phyloP scores from a whole-genome alignment of 1,139 yeast genomes.

The Eremothecium coryli region DNA sequence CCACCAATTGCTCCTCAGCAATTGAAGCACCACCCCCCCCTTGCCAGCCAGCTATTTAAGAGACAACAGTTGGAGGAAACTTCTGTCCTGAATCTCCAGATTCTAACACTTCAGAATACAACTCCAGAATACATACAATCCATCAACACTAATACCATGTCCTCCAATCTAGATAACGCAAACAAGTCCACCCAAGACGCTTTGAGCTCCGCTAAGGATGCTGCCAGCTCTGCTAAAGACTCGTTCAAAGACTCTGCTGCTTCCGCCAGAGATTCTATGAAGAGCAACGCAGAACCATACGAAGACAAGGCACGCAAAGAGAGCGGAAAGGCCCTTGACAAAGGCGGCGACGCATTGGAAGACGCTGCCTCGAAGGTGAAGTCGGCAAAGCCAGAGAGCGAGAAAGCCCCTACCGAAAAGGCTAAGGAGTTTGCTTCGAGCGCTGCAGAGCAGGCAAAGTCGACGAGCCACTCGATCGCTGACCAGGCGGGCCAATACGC shows the following conservation, averaged over 20 bases:
- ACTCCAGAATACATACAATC: too few relatives aligned
- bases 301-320: background rate
- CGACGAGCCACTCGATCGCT: background rate
- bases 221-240: conserved; percentile 16
- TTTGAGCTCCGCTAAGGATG: background rate
- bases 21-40: too few relatives aligned
- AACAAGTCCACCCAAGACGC: background rate
- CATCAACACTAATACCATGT: too few relatives aligned
- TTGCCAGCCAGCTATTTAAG: too few relatives aligned
- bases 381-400: conserved; percentile 51
- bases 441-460: conserved; percentile 41
- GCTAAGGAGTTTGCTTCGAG: conserved; percentile 67
- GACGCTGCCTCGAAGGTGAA: background rate
- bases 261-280: background rate
- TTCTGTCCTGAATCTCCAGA: too few relatives aligned
- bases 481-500: conserved; percentile 34
- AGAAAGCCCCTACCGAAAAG: conserved; percentile 56
- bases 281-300: background rate
- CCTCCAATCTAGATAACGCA: too few relatives aligned
- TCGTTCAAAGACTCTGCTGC: background rate
- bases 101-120: too few relatives aligned
- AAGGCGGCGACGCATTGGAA: background rate
- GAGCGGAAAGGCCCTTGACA: background rate
- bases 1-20: too few relatives aligned
- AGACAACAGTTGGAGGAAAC: too few relatives aligned